Evolutionary conservation across 306 rosid species (phyloP).

Genomic region (Cyamopsis tetragonoloba): DNA sequence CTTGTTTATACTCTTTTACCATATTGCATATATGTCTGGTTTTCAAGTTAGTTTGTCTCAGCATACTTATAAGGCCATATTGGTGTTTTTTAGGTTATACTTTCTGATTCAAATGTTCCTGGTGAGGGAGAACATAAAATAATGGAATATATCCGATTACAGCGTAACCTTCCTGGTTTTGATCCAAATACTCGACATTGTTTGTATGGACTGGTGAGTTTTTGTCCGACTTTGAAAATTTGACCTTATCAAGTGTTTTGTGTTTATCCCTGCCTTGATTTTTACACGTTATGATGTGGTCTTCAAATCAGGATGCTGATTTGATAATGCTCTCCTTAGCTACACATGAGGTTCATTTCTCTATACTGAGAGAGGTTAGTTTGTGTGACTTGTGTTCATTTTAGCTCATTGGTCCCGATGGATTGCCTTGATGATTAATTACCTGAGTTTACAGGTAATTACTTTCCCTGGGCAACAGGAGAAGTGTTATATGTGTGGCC

Average conservation of each 20-base stretch:
- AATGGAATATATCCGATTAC: constrained; percentile 78
- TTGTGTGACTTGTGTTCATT: constrained; percentile 21
- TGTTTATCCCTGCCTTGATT: neutral
- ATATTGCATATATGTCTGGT: neutral
- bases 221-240: constrained; percentile 19
- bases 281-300: constrained; percentile 2
- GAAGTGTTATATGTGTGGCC: constrained; percentile 82
- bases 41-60: constrained; percentile 56
- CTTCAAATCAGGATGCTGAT: constrained; percentile 82
- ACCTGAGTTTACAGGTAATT: constrained; percentile 55
- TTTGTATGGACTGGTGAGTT: constrained; percentile 89
- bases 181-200: constrained; percentile 87
- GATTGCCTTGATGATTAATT: constrained; percentile 28
- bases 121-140: constrained; percentile 99
- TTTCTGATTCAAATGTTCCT: constrained; percentile 93
- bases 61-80: constrained; percentile 51
- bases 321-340: constrained; percentile 91
- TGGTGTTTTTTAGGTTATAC: constrained; percentile 86
- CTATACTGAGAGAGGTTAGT: constrained; percentile 93
- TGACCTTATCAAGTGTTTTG: neutral
- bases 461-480: constrained; percentile 88
- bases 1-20: constrained; percentile 41
- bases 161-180: constrained; percentile 76
- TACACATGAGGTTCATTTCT: constrained; percentile 94
- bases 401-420: constrained; percentile 26